Evolutionary conservation across 306 rosid species (phyloP), one percentile per base, ranked within the genome.

Genomic region (Quillaja saponaria): DNA sequence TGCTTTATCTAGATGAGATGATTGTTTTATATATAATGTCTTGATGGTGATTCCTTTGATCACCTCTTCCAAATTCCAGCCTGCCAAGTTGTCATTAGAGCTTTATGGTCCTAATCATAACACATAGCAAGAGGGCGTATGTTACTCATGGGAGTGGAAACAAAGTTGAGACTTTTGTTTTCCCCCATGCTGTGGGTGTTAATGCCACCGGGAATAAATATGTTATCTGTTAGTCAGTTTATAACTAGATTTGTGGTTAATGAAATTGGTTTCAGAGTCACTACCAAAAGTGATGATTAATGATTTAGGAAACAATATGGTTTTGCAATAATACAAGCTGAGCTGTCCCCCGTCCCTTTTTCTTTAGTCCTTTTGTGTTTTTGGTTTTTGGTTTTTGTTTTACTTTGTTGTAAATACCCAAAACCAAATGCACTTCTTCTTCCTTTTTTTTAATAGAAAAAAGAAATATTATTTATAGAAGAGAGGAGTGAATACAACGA

Each of bases 351-450:
- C 4, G 31, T 4, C 31, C 31, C 31, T 25, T 25, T 25, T 25
- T 25, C 31, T 25, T 25, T 25, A 1, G 3, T 25, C 31, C 31
- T 25, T 25, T 25, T n/a, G n/a, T n/a, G n/a, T n/a, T 50, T 18
- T 13, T 39, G 15, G 28, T 13, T 50, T 40, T 13, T n/a, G n/a
- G n/a, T n/a, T 20, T 34, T 56, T 33, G 34, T 14, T 56, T 40
- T 67, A 28, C 21, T 42, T 47, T 51, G 51, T 49, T 38, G 28
- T 63, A 35, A 58, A 51, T 42, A 52, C 50, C 75, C 49, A 49
- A 49, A 51, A 54, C 58, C 55, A 34, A 18, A 1, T 48, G 16
- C 64, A 45, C 45, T 61, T 19, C 39, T 54, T 61, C 37, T 34
- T 54, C 51, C 7, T 34, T 63, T n/a, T n/a, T n/a, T n/a, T n/a